Evolutionary conservation across 148 eudicot genomes (phyloP).

Genomic region (Heliosperma pusillum): DNA sequence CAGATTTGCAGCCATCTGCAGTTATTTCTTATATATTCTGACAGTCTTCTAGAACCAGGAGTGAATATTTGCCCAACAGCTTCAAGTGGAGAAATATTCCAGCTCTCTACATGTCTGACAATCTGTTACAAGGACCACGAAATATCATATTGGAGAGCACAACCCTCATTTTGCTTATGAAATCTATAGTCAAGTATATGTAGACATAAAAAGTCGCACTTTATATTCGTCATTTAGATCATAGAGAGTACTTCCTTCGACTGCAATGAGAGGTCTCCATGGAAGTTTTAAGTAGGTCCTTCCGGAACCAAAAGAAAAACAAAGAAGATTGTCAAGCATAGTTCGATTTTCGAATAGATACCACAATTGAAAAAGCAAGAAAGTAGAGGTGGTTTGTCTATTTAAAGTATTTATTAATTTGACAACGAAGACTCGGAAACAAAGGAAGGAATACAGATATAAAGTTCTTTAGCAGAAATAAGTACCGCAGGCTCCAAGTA

Average conservation of each 20-base stretch:
- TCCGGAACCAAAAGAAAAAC: constrained; percentile 24
- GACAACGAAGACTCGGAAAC: too few species aligned
- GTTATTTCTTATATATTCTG: constrained; percentile 19
- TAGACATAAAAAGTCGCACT: constrained; percentile 34
- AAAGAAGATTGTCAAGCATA: neutral
- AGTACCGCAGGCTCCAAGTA: too few species aligned
- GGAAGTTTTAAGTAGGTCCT: too few species aligned
- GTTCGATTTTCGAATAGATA: neutral
- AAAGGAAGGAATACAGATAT: too few species aligned
- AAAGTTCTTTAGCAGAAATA: too few species aligned
- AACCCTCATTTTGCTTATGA: neutral
- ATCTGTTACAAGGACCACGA: constrained; percentile 43
- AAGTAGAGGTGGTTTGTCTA: neutral
- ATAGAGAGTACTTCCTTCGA: too few species aligned
- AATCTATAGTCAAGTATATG: neutral
- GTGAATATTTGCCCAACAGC: constrained; percentile 90
- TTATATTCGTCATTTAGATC: constrained; percentile 48
- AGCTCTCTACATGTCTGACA: constrained; percentile 74
- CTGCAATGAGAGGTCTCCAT: too few species aligned
- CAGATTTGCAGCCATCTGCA: constrained; percentile 6
- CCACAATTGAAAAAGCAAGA: neutral
- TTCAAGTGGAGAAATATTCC: constrained; percentile 85
- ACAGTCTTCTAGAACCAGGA: constrained; percentile 35
- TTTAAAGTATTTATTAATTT: neutral
- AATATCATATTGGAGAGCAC: neutral